Evolutionary conservation across 2,329 filamentous ascomycete species (phyloP), one percentile per base, ranked within the genome.

Genomic region (Colletotrichum liriopes): DNA sequence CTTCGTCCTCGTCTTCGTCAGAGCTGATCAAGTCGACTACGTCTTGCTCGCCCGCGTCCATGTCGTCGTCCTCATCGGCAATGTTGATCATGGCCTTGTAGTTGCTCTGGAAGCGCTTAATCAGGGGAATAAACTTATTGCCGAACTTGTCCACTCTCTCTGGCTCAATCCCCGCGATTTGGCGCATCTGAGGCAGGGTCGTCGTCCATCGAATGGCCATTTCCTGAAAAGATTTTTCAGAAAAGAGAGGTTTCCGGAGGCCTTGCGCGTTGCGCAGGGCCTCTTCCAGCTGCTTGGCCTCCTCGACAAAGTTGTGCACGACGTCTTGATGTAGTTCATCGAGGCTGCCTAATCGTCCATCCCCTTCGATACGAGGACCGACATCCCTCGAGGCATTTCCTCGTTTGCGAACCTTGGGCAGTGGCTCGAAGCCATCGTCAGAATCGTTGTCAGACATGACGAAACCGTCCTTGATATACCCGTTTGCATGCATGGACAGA

Each of bases 121-220:
- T 83, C 6, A 94, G 79, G 1, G 86, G 84, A 47, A 93, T 79
- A 73, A 96, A 90, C 65, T 84, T 86, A 43, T 81, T 82, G 9
- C 93, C 93, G 77, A 91, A 90, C 2, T 84, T 83, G 55, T 85
- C 78, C 32, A 94, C 91, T 77, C 90, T 92, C 35, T 90, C 88
- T 1, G 79, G 74, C 65, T 92, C 87, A 70, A 95, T 92, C 12
- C 87, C 89, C 0, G 86, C 86, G 60, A 96, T 93, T 11, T 81
- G 80, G 41, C 82, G 83, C 90, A 96, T 93, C 69, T 90, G 84
- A 20, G 89, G 86, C 12, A 90, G 77, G 11, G 85, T 89, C 9
- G 84, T 86, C 0, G 93, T 93, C 85, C 93, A 93, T 43, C 86
- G 82, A 61, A 94, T 89, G 16, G 89, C 92, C 92, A 96, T 95